phyloP scores from a whole-genome alignment of 805 yeast genomes.

The Sugiyamaella chiloensis region DNA sequence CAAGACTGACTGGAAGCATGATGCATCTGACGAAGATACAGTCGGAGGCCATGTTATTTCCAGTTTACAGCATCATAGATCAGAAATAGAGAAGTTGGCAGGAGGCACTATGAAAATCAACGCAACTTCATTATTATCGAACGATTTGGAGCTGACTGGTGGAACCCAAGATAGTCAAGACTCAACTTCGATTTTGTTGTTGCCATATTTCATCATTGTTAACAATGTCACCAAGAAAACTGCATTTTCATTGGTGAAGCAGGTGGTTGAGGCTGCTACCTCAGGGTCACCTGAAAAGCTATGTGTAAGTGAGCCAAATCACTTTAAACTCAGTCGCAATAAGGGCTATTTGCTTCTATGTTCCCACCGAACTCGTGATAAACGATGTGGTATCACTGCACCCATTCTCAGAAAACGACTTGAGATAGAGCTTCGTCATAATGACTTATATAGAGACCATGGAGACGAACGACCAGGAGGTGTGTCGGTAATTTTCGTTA shows the following conservation, averaged over 20 bases:
- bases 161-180: slow-evolving; percentile 29
- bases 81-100: slow-evolving; percentile 11
- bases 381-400: slow-evolving; percentile 90
- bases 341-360: slow-evolving; percentile 59
- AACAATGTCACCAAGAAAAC: slow-evolving; percentile 45
- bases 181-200: slow-evolving; percentile 57
- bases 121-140: slow-evolving; percentile 52
- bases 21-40: slow-evolving; percentile 49
- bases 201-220: slow-evolving; percentile 76
- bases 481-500: slow-evolving; percentile 63
- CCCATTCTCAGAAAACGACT: slow-evolving; percentile 82
- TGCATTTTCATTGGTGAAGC: slow-evolving; percentile 37
- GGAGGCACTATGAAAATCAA: slow-evolving; percentile 45
- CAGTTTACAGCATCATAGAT: neutral
- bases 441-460: slow-evolving; percentile 68
- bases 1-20: slow-evolving; percentile 77
- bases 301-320: slow-evolving; percentile 2
- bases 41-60: slow-evolving; percentile 12
- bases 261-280: neutral
- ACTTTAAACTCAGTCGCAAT: slow-evolving; percentile 39
- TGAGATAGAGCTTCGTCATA: slow-evolving; percentile 66
- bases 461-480: slow-evolving; percentile 78
- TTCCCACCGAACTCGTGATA: slow-evolving; percentile 88
- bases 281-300: slow-evolving; percentile 21
- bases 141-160: slow-evolving; percentile 17